These are phyloP conservation scores for Aspergillus funiculosus DNA, from an alignment of 495 filamentous ascomycete genomes.

Conservation along the genomic window DNA sequence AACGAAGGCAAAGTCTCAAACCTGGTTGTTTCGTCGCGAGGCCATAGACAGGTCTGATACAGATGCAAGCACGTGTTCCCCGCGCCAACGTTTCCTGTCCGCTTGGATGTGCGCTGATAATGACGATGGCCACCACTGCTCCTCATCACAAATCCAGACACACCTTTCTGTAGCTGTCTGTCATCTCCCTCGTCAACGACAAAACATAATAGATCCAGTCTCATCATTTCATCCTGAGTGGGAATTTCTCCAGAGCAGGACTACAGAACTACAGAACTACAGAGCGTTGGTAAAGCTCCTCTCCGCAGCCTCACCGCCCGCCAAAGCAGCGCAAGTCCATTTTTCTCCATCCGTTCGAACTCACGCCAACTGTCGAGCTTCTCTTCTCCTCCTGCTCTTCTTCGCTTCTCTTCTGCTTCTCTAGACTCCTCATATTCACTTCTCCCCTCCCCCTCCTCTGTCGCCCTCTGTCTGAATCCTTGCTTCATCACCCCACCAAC, in stretches of 20 bases:
- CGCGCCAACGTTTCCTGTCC: constrained; percentile 23
- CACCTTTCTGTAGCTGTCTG: too few relatives aligned
- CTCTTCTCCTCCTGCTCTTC: constrained; percentile 8
- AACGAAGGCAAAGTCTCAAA: background rate
- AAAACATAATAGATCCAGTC: background rate
- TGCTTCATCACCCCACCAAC: constrained; percentile 1
- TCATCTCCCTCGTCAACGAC: background rate
- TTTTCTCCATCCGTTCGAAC: constrained; percentile 15
- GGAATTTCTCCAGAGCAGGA: too few relatives aligned
- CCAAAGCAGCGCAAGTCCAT: constrained; percentile 12
- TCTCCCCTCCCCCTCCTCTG: constrained; percentile 6
- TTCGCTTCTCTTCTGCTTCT: too few relatives aligned
- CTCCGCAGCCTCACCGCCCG: constrained; percentile 20
- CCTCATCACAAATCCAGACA: background rate
- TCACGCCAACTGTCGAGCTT: constrained; percentile 10
- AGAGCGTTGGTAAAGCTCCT: too few relatives aligned
- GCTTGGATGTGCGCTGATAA: too few relatives aligned
- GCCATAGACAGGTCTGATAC: constrained; percentile 9
- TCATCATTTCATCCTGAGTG: too few relatives aligned
- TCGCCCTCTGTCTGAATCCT: background rate
- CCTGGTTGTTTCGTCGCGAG: too few relatives aligned
- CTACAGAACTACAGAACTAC: too few relatives aligned
- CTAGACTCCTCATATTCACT: constrained; percentile 8
- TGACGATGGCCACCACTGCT: constrained; percentile 5
- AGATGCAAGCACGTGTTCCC: constrained; percentile 26